Conservation (phyloP, 768 basidiomycete species). For the Cyclocybe cylindracea region DNA sequence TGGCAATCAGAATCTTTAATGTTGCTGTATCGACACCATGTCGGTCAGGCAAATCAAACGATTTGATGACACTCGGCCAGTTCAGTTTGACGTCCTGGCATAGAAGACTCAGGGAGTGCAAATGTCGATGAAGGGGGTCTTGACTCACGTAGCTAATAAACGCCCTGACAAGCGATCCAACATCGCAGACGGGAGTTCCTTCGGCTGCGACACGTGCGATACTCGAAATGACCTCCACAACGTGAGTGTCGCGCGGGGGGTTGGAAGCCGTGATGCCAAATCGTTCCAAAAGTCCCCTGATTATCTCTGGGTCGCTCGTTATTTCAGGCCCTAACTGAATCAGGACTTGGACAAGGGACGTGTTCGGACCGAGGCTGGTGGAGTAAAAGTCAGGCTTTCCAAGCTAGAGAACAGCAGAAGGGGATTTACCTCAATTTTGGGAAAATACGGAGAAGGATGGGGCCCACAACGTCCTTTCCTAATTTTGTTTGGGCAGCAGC, state of each 20-base stretch:
- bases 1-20: conserved; percentile 84
- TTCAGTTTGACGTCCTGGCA: conserved; percentile 64
- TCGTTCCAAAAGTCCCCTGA: conserved; percentile 67
- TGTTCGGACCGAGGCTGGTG: conserved; percentile 61
- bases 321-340: conserved; percentile 81
- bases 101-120: conserved; percentile 7
- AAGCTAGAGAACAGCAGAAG: conserved; percentile 11
- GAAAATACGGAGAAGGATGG: conserved; percentile 74
- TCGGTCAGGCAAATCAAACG: conserved; percentile 85
- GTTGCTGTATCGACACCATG: conserved; percentile 88
- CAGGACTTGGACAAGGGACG: conserved; percentile 73
- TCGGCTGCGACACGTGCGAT: conserved; percentile 72
- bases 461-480: conserved; percentile 72
- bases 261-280: conserved; percentile 74
- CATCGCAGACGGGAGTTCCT: conserved; percentile 72
- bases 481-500: conserved; percentile 77
- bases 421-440: conserved; percentile 65
- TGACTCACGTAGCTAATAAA: conserved; percentile 71
- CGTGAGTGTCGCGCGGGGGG: conserved; percentile 70
- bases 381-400: conserved; percentile 10
- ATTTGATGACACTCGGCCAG: conserved; percentile 81
- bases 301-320: conserved; percentile 70
- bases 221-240: conserved; percentile 70
- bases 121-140: conserved; percentile 1
- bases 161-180: conserved; percentile 71